Base-by-base conservation (phyloP, 1,284 basidiomycete species). In the Fomitiporia mediterranea region DNA sequence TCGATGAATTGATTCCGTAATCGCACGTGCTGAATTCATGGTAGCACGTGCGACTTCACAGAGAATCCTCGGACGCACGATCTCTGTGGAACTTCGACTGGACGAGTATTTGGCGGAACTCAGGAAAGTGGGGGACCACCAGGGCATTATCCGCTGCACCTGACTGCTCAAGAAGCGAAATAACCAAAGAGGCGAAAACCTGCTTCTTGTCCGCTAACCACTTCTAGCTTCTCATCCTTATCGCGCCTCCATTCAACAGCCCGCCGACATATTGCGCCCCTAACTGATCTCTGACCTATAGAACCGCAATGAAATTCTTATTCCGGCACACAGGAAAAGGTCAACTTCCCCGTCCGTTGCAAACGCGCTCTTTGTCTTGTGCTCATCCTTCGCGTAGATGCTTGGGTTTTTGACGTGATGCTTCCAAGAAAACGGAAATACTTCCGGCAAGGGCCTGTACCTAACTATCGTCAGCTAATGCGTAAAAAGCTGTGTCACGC, bases 401-500 rank as follows among this genome's bases (percentile, higher is more conserved):
- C 6, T n/a, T 40, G 39, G 39, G 9, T 34, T 6, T 34, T 6
- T 13, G 32, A n/a, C 13, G 32, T 13, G 32, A 34, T 34, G 32
- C 7, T 13, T 34, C 32, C 32, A 13, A 13, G 32, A 6, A 13
- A 6, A 4, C 6, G 5, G 27, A 25, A 30, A 39, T 19, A 17
- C 35, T 39, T 51, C 35, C 50, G 50, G 17, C 34, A 23, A 39
- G 37, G 51, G 15, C 27, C 39, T 21, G 39, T 32, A 28, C 19
- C 13, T 42, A 17, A 9, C 23, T 38, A 28, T 39, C 27, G 38
- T 39, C 53, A 40, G 34, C 46, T 55, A 43, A 28, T 34, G 37
- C 49, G 44, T 46, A 48, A 55, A 25, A 37, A 23, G 17, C 35
- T 42, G 30, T 55, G 46, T 55, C 28, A 55, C 53, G 11, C 32